Base-by-base conservation (phyloP, 208 protist genomes). In the Herpetomonas samuelpessoai region DNA sequence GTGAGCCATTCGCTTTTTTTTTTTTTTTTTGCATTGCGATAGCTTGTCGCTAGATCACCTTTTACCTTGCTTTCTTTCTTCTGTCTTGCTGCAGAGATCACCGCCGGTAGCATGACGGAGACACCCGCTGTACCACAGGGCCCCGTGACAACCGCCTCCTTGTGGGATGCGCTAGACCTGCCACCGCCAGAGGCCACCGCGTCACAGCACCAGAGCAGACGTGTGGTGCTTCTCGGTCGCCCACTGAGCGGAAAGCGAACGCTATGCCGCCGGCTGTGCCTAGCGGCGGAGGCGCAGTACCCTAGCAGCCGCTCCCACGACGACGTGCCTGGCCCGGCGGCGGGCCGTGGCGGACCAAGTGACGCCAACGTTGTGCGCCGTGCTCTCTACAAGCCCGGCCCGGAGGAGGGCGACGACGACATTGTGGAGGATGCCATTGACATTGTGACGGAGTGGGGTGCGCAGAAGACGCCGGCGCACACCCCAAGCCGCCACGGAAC, bases 161-260 rank as follows among this genome's bases (percentile, higher is more conserved):
- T 74, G 18, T 88, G 77, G 78, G 83, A 85, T 3, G 62, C 57
- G 21, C 72, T 93, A 10, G 81, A 77, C 39, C 35, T 91, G 1
- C 75, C 70, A 2, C 58, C 76, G 0, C 76, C 71, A 1, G 79
- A 81, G 31, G 57, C 14, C 18, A 50, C 65, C 50, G 57, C 69
- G 21, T 73, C 76, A n/a, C 73, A 81, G 61, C 62, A 80, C 58
- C 31, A 55, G 12, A 60, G 62, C 25, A 64, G 66, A 21, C 76
- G 85, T 12, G 74, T 95, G 7, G 67, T 95, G 6, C 51, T 95
- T 35, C 51, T 95, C 10, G 89, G 89, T 9, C 68, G 81, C 14
- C 74, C 81, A 9, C 58, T 81, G 10, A 83, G 76, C 45, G 89
- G 89, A 0, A 95, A 95, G 63, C 77, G 89, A 3, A 87, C 86